Conservation (phyloP, 1,139 yeast species). For the Yamadazyma membranifaciens region DNA sequence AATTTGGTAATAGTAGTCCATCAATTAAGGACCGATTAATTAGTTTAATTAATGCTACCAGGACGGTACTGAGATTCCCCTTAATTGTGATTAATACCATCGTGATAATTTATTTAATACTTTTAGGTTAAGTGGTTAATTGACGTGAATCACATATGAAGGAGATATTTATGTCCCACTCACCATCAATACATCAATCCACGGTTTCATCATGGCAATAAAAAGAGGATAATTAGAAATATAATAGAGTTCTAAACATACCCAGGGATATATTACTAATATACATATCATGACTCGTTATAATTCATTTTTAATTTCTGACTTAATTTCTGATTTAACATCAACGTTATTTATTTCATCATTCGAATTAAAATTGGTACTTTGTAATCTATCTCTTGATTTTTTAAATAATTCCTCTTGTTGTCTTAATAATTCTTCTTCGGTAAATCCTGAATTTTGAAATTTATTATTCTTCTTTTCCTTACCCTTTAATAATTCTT, state of each 20-base stretch:
- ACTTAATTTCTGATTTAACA: constrained; percentile 1
- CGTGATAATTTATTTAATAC: constrained; percentile 41
- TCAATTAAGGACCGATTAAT: constrained; percentile 38
- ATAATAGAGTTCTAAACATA: neutral
- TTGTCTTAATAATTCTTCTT: constrained; percentile 86
- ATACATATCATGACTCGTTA: constrained; percentile 7
- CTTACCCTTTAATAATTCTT: constrained; percentile 81
- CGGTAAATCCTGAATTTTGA: constrained; percentile 87
- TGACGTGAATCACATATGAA: neutral
- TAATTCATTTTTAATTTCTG: constrained; percentile 3
- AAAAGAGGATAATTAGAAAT: neutral
- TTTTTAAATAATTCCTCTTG: constrained; percentile 92
- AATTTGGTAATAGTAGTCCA: constrained; percentile 24
- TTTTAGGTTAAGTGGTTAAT: constrained; percentile 18
- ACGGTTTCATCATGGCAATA: neutral
- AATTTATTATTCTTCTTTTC: constrained; percentile 92
- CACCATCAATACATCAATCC: too few species aligned
- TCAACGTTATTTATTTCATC: constrained; percentile 6
- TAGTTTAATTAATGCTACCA: constrained; percentile 44
- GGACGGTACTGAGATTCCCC: constrained; percentile 48
- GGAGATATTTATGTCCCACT: too few species aligned
- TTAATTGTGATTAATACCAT: constrained; percentile 40
- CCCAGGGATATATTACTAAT: constrained; percentile 5
- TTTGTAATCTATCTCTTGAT: constrained; percentile 74
- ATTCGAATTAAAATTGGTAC: constrained; percentile 9